Evolutionary conservation across 768 basidiomycete species (phyloP).

Genomic region (Phanerochaete sordida): DNA sequence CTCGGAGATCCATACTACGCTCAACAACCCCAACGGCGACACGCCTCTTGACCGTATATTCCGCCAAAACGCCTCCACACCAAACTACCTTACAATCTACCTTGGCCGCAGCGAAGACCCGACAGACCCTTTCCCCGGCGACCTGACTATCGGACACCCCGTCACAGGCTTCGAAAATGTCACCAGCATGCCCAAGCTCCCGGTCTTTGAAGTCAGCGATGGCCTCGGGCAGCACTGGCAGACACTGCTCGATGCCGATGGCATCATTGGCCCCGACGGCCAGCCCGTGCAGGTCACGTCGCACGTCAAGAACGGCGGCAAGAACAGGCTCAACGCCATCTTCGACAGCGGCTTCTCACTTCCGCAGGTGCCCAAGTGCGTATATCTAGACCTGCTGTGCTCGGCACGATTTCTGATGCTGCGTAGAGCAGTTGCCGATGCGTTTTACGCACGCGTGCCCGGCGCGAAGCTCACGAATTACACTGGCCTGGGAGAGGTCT

Average conservation of each 20-base stretch:
- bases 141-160: conserved; percentile 29
- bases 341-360: conserved; percentile 30
- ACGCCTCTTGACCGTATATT: conserved; percentile 31
- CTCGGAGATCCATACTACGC: conserved; percentile 17
- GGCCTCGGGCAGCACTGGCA: conserved; percentile 29
- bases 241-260: conserved; percentile 26
- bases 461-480: conserved; percentile 25
- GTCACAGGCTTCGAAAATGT: conserved; percentile 25
- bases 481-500: conserved; percentile 21
- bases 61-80: conserved; percentile 24
- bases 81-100: conserved; percentile 29
- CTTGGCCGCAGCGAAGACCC: conserved; percentile 29
- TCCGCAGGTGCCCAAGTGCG: conserved; percentile 30
- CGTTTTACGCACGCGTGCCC: conserved; percentile 32
- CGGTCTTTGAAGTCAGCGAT: conserved; percentile 17
- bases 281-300: conserved; percentile 22
- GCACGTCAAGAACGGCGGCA: conserved; percentile 13
- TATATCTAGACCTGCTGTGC: neutral
- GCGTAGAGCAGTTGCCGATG: conserved; percentile 23
- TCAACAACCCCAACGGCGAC: conserved; percentile 21
- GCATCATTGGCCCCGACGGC: conserved; percentile 34
- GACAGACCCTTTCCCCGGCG: conserved; percentile 22
- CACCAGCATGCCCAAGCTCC: conserved; percentile 23
- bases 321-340: conserved; percentile 23
- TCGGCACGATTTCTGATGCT: neutral